Base-by-base conservation (phyloP, 139 green algal species). In the Chlorella ohadii region DNA sequence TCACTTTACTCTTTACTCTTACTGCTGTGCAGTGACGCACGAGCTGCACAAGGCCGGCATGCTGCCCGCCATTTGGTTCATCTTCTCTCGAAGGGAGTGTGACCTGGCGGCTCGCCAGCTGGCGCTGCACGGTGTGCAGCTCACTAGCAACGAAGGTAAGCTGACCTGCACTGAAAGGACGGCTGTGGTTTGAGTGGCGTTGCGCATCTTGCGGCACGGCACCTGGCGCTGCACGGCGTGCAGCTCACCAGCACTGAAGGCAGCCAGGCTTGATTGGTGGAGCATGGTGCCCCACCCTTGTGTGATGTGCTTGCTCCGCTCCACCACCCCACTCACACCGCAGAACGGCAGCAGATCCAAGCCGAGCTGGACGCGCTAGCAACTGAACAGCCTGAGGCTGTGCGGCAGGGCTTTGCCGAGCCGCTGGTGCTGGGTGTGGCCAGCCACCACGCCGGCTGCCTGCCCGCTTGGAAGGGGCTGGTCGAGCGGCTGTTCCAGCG, bases 21-120 rank as follows among this genome's bases (percentile, higher is more conserved):
- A n/a, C n/a, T 22, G 27, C 9, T 47, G 41, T 66, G 77, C 72
- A 28, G 81, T 89, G 19, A 74, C 96, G 0, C 23, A 31, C 23
- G 56, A 81, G 44, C 87, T 98, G 64, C 36, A 73, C 1, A 27
- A 59, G 16, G 39, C 74, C 13, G 82, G 94, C 55, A 94, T 98
- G 92, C 94, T 98, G 63, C 96, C 96, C 0, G 95, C 94, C 68
- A 97, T 98, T 41, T 98, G 92, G 93, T 98, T 98, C 90, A 95
- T 98, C 73, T 95, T 98, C 87, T 92, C 81, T 51, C 85, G 95
- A 23, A 82, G 88, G 31, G 94, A 92, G 27, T 98, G 96, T 79
- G 96, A 98, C 85, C 34, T 82, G 36, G 76, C 76, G 34, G 88
- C 78, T 1, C n/a, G 64, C 13, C 55, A 77, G 31, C 61, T 90